Base-by-base conservation (phyloP, 2,329 filamentous ascomycete genomes). In the Keithomyces neogunnii region DNA sequence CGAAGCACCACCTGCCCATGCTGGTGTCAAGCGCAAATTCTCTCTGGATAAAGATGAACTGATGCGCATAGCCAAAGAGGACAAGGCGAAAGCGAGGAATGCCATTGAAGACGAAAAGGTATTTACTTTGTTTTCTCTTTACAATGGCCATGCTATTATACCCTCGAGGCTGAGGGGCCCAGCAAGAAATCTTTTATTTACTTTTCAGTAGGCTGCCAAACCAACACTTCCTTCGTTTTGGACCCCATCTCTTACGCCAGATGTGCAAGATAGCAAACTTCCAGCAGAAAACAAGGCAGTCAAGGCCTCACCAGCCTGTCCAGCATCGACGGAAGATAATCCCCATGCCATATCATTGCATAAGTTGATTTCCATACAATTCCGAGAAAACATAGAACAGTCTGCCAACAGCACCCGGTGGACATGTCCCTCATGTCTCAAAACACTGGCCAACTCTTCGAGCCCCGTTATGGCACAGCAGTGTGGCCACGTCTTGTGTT, bases 401-500 rank as follows among this genome's bases (percentile, higher is more conserved):
- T 67, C 78, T 44, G 71, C 69, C 5, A 72, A 69, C 10, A 69
- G 75, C 38, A 66, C 63, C 50, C 66, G 63, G 49, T 68, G 70
- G 55, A 62, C 86, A 47, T 99, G 92, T 66, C 93, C 93, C 0
- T 85, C 86, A 45, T 99, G 92, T 69, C 83, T 86, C 57, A 96
- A 95, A 68, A 77, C 74, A 1, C 75, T 97, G 10, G 86, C 81
- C 45, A 97, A 97, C 64, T 79, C 87, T 3, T 87, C 88, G 3
- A 88, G 86, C 63, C 88, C 91, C 1, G 81, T 91, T 66, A 74
- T 96, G 48, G 84, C 88, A 2, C 91, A 89, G 65, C 88, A 88
- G 0, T 99, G 92, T 62, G 92, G 92, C 0, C 92, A 99, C 65
- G 90, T 97, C 1, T 69, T 96, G 28, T 99, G 92, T 68, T 85